Base-by-base conservation (phyloP, 257 asterid species). In the Leptodermis oblonga region DNA sequence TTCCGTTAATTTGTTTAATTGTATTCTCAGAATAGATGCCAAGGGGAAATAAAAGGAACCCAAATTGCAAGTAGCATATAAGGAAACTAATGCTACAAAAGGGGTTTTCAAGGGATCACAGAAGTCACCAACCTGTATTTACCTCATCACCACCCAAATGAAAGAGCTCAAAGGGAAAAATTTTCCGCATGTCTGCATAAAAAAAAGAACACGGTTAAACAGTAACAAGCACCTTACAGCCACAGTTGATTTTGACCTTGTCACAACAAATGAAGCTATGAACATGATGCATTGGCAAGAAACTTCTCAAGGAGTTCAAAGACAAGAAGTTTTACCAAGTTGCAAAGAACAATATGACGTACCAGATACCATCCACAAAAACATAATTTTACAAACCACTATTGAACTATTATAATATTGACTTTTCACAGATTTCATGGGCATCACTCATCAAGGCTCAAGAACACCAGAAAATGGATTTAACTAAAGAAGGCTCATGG, bases 71-170 rank as follows among this genome's bases (percentile, higher is more conserved):
- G 31, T 5, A 36, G 52, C 34, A 26, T 34, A 41, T 13, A 25
- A 5, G 20, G 41, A 58, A 55, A 65, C 23, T 58, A 48, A 53
- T 39, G 52, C 31, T 42, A 61, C 11, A 31, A 2, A 25, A 73
- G 67, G 42, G 36, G 65, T 23, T 58, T 17, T 51, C 49, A 65
- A 78, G 59, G 51, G 48, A 58, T 23, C 9, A 56, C 69, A 64
- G 51, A 8, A 52, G 25, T 28, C 17, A 59, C 81, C 54, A 73
- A 91, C 98, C 89, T 84, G 96, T 86, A 83, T 92, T 87, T 62
- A 92, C 98, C 86, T 92, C 98, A 76, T 92, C 97, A 62, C 98
- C 98, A 33, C 98, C 98, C 62, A 92, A 84, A 80, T 92, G 98
- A 80, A 92, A 89, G 73, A 92, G 89, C 77, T 88, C 82, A 74